Percentiles rank a stretch among this genome's conserved stretches.
These are phyloP conservation scores for Cercospora beticola DNA, from an alignment of 2,329 filamentous ascomycete species.

Conservation along the genomic window DNA sequence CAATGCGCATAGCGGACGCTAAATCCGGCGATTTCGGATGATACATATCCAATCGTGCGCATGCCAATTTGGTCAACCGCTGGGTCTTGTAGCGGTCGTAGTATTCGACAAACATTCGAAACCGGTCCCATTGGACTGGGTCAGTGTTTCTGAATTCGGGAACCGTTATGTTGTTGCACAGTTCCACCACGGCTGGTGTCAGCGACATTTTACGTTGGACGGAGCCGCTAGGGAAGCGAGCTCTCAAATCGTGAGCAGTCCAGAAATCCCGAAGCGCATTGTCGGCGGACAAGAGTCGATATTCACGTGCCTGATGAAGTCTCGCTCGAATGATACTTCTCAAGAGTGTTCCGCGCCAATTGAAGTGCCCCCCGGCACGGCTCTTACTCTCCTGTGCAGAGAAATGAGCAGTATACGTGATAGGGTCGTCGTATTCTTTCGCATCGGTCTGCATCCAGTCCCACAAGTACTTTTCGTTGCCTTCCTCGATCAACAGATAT, in stretches of 20 bases:
- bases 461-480: not conserved
- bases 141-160: not conserved
- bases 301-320: not conserved
- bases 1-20: not conserved
- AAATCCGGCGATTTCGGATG: not conserved
- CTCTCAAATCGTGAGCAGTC: not conserved
- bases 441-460: not conserved
- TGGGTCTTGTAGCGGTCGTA: not conserved
- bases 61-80: not conserved
- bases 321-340: not conserved
- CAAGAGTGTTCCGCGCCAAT: not conserved
- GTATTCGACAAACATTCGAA: not conserved
- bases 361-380: too few relatives aligned
- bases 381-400: too few relatives aligned
- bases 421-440: not conserved
- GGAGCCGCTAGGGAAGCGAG: not conserved
- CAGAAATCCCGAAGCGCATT: not conserved
- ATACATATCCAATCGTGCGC: not conserved
- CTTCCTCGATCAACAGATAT: not conserved
- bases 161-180: not conserved
- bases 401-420: not conserved
- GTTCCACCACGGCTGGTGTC: not conserved
- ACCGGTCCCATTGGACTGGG: not conserved
- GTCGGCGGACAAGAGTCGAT: not conserved
- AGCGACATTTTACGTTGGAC: not conserved